Conservation (phyloP, 257 asterid genomes). For the Fraxinus americana region DNA sequence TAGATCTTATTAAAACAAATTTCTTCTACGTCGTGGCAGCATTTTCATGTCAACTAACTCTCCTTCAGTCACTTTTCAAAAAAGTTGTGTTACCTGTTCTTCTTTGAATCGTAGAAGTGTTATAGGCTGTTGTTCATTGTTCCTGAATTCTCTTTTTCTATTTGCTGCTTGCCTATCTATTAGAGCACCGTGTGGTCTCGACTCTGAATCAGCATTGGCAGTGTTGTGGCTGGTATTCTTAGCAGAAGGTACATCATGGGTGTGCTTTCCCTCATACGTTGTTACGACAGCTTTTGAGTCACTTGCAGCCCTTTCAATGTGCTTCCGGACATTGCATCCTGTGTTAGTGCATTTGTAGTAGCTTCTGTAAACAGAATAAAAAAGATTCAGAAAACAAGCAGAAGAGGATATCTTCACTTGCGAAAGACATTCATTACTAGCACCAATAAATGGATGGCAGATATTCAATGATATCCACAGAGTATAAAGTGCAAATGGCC, state of each 20-base stretch:
- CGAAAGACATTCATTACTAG: background rate
- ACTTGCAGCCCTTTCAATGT: slow-evolving; percentile 83
- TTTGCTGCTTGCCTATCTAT: slow-evolving; percentile 30
- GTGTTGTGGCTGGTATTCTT: slow-evolving; percentile 64
- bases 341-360: slow-evolving; percentile 83
- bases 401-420: background rate
- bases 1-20: slow-evolving; percentile 10
- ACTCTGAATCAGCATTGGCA: slow-evolving; percentile 47
- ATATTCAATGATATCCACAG: background rate
- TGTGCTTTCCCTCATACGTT: slow-evolving; percentile 87
- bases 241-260: slow-evolving; percentile 80
- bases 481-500: background rate
- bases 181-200: slow-evolving; percentile 42
- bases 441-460: background rate
- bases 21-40: slow-evolving; percentile 11
- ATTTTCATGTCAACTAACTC: slow-evolving; percentile 18
- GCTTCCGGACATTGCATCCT: slow-evolving; percentile 89
- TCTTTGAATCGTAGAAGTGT: slow-evolving; percentile 70
- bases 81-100: slow-evolving; percentile 52
- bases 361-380: slow-evolving; percentile 61
- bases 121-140: slow-evolving; percentile 51
- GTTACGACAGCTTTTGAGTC: slow-evolving; percentile 89
- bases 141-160: slow-evolving; percentile 41
- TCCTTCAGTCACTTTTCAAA: background rate
- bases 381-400: background rate